Percentiles rank a stretch among this genome's conserved stretches.
phyloP scores from a whole-genome alignment of 2,329 filamentous ascomycete genomes.

The Beauveria rudraprayagi region DNA sequence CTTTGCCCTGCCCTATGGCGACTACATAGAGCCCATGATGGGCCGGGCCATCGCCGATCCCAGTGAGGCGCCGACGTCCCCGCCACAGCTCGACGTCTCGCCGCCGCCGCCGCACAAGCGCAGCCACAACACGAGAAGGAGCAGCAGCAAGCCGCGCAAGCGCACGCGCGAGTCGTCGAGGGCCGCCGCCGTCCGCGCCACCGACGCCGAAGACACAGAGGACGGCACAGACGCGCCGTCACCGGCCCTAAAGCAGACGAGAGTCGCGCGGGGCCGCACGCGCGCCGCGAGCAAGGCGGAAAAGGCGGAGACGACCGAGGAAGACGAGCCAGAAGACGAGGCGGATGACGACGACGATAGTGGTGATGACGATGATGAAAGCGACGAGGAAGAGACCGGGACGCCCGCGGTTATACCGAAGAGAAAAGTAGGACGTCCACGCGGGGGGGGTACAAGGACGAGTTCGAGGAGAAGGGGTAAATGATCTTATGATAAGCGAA shows the following conservation, averaged over 20 bases:
- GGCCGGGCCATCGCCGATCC: constrained; percentile 35
- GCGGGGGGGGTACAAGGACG: constrained; percentile 24
- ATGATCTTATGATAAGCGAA: background rate
- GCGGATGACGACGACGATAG: constrained; percentile 20
- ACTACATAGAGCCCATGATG: constrained; percentile 41
- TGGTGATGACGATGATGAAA: constrained; percentile 19
- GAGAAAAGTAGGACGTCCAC: constrained; percentile 27
- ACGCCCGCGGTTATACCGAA: constrained; percentile 31
- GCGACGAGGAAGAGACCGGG: constrained; percentile 29
- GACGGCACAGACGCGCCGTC: constrained; percentile 35
- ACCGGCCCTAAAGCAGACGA: constrained; percentile 26
- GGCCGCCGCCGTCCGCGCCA: constrained; percentile 24
- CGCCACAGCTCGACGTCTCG: constrained; percentile 34
- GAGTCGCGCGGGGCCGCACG: constrained; percentile 36
- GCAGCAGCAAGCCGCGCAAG: constrained; percentile 33
- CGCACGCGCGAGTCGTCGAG: constrained; percentile 20
- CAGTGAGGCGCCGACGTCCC: constrained; percentile 41
- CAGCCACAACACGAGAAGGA: background rate
- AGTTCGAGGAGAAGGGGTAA: constrained; percentile 14
- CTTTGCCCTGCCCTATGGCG: constrained; percentile 50
- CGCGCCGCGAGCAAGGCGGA: constrained; percentile 25
- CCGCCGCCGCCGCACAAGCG: constrained; percentile 13
- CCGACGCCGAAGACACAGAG: constrained; percentile 42
- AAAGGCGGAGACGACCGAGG: constrained; percentile 25
- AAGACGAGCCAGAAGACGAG: constrained; percentile 18